Evolutionary conservation across 352 stramenopile genomes (phyloP), one percentile per base, ranked within the genome.

Genomic region (Phytophthora capsici): DNA sequence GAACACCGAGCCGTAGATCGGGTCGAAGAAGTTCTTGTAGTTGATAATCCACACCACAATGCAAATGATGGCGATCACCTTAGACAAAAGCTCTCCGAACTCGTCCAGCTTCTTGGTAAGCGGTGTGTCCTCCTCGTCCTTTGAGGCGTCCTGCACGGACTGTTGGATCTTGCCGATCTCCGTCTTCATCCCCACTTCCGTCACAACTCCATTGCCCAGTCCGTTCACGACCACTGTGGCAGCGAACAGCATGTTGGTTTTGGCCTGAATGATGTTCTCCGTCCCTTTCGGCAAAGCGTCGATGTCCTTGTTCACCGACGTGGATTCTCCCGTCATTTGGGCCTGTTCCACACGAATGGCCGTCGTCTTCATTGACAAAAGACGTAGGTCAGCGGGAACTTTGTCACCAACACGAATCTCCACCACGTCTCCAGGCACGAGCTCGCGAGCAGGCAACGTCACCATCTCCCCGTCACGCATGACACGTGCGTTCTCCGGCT

Each of bases 91-190:
- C 61, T 98, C 84, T 25, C 95, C 97, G 75, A 99, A 99, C 73
- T 99, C 95, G 80, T 99, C 98, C 6, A 99, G 78, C 77, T 99
- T 99, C 66, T 98, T 95, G 62, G 91, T 96, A 1, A 99, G 82
- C 26, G 98, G 98, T 43, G 98, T 99, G 59, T 98, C 93, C 53
- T 98, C 86, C 50, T 98, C 88, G 7, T 98, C 91, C 51, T 95
- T 88, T 12, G 96, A 94, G 8, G 96, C 96, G 49, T 98, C 85
- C 52, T 96, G 92, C 19, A 99, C 84, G n/a, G 78, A 91, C 58
- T 90, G 76, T 69, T 98, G 88, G 59, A 99, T 99, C 82, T 99
- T 99, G 23, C 98, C 98, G 60, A 99, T 99, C 81, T 99, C 97
- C 7, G 98, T 99, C 72, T 93, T 78, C 96, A 99, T 99, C 32